Percentiles rank a stretch among this genome's conserved stretches.
Evolutionary conservation across 2,329 filamentous ascomycete species (phyloP).

Genomic region (Xylariaceae sp.): DNA sequence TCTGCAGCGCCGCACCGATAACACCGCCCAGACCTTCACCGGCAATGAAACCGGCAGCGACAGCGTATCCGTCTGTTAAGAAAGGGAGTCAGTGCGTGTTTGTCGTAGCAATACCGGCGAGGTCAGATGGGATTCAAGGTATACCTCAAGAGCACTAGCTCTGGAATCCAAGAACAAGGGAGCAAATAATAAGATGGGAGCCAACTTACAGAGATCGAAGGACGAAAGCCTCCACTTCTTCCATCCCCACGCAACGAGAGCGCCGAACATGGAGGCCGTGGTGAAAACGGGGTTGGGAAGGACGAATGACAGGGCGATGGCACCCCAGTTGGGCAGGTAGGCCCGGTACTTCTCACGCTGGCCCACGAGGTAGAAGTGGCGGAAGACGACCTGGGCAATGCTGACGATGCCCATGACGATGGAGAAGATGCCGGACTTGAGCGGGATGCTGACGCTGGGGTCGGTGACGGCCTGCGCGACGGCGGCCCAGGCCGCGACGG

Average conservation of each 20-base stretch:
- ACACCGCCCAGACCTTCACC: slow-evolving; percentile 61
- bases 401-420: slow-evolving; percentile 51
- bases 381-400: slow-evolving; percentile 45
- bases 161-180: no score
- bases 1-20: slow-evolving; percentile 42
- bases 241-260: slow-evolving; percentile 49
- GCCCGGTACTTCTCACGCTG: slow-evolving; percentile 48
- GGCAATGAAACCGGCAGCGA: slow-evolving; percentile 58
- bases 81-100: no score
- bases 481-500: slow-evolving; percentile 62
- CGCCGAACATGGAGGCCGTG: slow-evolving; percentile 55
- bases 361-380: slow-evolving; percentile 52
- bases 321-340: slow-evolving; percentile 60
- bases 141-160: no score
- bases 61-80: slow-evolving; percentile 55
- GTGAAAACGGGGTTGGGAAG: slow-evolving; percentile 53
- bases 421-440: slow-evolving; percentile 52
- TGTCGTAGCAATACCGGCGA: no score
- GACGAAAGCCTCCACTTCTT: slow-evolving; percentile 44
- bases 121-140: no score
- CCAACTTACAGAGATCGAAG: slow-evolving; percentile 57
- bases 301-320: slow-evolving; percentile 55
- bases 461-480: slow-evolving; percentile 60
- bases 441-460: slow-evolving; percentile 50
- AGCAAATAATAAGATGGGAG: no score